A percentile compares a stretch with the other conserved stretches of the same genome.
phyloP scores from a whole-genome alignment of 2,329 filamentous ascomycete genomes.

The Cladosporium sp. region DNA sequence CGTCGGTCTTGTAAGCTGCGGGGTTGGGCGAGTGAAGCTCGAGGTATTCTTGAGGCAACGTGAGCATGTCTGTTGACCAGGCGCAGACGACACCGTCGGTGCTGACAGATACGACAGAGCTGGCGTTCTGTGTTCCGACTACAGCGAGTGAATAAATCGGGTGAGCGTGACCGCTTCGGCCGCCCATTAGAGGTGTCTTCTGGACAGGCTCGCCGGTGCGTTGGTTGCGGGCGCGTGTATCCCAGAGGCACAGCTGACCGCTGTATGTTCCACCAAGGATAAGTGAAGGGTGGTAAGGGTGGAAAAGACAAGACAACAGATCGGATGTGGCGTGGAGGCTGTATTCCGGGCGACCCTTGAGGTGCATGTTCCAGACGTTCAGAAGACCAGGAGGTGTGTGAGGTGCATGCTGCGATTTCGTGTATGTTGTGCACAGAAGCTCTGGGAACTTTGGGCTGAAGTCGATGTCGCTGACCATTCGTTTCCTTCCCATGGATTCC shows the following conservation, averaged over 20 bases:
- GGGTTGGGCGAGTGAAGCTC: constrained; percentile 80
- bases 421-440: constrained; percentile 89
- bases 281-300: constrained; percentile 95
- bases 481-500: constrained; percentile 95
- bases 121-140: constrained; percentile 96
- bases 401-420: constrained; percentile 68
- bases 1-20: constrained; percentile 74
- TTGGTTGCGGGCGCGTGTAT: constrained; percentile 73
- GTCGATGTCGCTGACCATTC: constrained; percentile 94
- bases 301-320: constrained; percentile 93
- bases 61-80: constrained; percentile 97
- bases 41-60: constrained; percentile 91
- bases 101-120: constrained; percentile 96
- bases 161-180: constrained; percentile 78
- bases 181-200: constrained; percentile 92
- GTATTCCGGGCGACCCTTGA: constrained; percentile 92
- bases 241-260: constrained; percentile 95
- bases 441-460: constrained; percentile 93
- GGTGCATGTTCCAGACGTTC: constrained; percentile 95
- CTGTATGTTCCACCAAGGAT: constrained; percentile 96
- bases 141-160: constrained; percentile 95
- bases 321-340: constrained; percentile 96
- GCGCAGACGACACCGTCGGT: constrained; percentile 96
- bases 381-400: constrained; percentile 89
- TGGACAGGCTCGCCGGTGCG: constrained; percentile 76